A percentile compares a stretch with the other conserved stretches of the same genome.
Conservation (phyloP, 768 basidiomycete species). For the Termitomyces bulborhizus region DNA sequence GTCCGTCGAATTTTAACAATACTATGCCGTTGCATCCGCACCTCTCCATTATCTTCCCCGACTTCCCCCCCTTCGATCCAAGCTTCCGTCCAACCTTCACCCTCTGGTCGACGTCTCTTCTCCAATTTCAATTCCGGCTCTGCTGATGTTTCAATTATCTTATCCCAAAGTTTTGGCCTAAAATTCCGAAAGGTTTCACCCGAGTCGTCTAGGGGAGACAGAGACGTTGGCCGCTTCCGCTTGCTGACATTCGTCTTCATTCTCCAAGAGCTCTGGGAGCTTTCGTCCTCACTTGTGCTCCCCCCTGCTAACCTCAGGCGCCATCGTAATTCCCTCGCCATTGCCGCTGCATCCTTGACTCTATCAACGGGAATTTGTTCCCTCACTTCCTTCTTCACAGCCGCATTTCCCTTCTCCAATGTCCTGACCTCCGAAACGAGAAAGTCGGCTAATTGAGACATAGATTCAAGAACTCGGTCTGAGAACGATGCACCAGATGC, state of each 20-base stretch:
- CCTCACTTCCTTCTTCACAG: conserved; percentile 68
- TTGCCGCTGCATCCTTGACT: conserved; percentile 73
- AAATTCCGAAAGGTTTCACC: conserved; percentile 53
- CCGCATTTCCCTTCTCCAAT: conserved; percentile 66
- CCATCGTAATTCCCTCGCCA: conserved; percentile 86
- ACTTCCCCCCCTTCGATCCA: conserved; percentile 29
- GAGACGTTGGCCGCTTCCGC: conserved; percentile 29
- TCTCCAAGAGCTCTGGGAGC: conserved; percentile 17
- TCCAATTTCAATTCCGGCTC: conserved; percentile 33
- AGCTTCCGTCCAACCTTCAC: conserved; percentile 35
- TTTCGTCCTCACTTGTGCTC: conserved; percentile 64
- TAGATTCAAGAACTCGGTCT: conserved; percentile 60
- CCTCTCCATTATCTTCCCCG: conserved; percentile 32
- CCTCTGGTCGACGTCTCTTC: conserved; percentile 33
- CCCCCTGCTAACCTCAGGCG: conserved; percentile 60
- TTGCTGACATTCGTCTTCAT: conserved; percentile 29
- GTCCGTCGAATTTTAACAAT: conserved; percentile 55
- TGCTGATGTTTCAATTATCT: conserved; percentile 32
- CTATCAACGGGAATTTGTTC: conserved; percentile 79
- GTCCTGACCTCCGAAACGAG: conserved; percentile 70
- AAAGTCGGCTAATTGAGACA: conserved; percentile 69
- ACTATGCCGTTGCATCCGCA: conserved; percentile 39
- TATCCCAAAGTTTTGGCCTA: conserved; percentile 63
- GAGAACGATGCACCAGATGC: conserved; percentile 27
- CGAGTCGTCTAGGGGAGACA: conserved; percentile 15